phyloP scores from a whole-genome alignment of 179 eudicot species.

The Sideroxylon spinosum region DNA sequence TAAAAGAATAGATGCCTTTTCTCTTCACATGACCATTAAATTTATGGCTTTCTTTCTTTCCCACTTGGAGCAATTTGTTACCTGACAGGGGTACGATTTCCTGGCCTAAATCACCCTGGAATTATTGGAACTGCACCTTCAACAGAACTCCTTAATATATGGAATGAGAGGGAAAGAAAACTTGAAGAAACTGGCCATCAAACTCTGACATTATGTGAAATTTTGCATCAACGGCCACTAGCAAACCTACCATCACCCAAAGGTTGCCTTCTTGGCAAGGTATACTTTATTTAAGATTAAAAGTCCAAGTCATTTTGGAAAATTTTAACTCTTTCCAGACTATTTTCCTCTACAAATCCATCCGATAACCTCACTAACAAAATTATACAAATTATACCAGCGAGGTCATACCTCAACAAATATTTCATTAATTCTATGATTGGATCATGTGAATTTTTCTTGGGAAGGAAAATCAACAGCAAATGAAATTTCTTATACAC shows the following conservation, averaged over 20 bases:
- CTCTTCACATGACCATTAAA: neutral
- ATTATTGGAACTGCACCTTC: constrained; percentile 97
- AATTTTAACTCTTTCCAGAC: neutral
- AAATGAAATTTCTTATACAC: too few species aligned
- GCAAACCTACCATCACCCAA: constrained; percentile 86
- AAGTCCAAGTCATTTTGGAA: neutral
- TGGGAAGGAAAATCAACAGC: too few species aligned
- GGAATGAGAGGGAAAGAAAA: constrained; percentile 77
- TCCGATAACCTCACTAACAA: neutral
- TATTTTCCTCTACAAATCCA: constrained; percentile 9
- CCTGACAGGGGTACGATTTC: constrained; percentile 75
- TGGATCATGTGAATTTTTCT: too few species aligned
- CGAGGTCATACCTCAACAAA: neutral
- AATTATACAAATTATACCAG: neutral
- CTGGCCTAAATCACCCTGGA: constrained; percentile 95
- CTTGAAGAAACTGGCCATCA: constrained; percentile 73
- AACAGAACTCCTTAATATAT: constrained; percentile 69
- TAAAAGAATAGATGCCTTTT: too few species aligned
- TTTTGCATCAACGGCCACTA: constrained; percentile 79
- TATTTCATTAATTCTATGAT: too few species aligned
- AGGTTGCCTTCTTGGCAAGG: constrained; percentile 87
- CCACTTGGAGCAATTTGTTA: neutral
- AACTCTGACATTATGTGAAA: constrained; percentile 71
- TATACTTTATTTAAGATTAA: constrained; percentile 13
- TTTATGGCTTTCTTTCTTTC: neutral